phyloP scores from a whole-genome alignment of 169 alveolate genomes.

The Eimeria maxima region DNA sequence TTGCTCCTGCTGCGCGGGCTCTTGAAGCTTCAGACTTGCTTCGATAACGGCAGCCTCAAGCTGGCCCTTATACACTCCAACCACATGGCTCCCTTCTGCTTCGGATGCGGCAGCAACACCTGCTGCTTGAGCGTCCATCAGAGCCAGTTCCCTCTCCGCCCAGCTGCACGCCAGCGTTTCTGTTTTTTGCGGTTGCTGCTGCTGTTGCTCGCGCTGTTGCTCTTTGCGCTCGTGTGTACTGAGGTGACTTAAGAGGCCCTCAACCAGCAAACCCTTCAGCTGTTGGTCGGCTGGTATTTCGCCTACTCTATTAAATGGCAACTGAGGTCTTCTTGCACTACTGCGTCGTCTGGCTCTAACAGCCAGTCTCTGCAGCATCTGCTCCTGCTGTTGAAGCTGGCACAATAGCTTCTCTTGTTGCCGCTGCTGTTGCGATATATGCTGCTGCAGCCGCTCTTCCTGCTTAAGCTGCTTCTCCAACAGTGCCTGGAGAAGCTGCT shows the following conservation, averaged over 20 bases:
- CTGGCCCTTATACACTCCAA: conserved; percentile 18
- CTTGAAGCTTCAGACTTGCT: conserved; percentile 55
- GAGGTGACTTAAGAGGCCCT: conserved; percentile 20
- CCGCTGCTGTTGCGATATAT: conserved; percentile 28
- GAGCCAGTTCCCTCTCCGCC: conserved; percentile 68
- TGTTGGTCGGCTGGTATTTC: neutral
- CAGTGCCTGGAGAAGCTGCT: neutral
- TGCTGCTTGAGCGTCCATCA: conserved; percentile 41
- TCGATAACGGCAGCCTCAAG: conserved; percentile 51
- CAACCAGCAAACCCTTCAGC: conserved; percentile 21
- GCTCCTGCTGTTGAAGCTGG: conserved; percentile 54
- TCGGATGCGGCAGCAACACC: conserved; percentile 37
- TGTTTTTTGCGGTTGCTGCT: neutral
- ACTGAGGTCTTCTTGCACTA: neutral
- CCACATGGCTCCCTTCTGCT: neutral
- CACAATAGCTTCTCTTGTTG: conserved; percentile 22
- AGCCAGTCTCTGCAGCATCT: conserved; percentile 36
- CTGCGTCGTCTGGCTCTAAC: neutral
- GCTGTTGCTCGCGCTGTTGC: neutral
- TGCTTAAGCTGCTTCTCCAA: conserved; percentile 55
- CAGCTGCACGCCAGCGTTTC: neutral
- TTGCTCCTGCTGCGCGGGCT: conserved; percentile 14
- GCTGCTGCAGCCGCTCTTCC: conserved; percentile 65
- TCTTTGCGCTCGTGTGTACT: neutral
- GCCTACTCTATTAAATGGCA: neutral